Percentiles rank a stretch among this genome's conserved stretches.
phyloP scores from a whole-genome alignment of 208 protist species.

The Porcisia hertigi region DNA sequence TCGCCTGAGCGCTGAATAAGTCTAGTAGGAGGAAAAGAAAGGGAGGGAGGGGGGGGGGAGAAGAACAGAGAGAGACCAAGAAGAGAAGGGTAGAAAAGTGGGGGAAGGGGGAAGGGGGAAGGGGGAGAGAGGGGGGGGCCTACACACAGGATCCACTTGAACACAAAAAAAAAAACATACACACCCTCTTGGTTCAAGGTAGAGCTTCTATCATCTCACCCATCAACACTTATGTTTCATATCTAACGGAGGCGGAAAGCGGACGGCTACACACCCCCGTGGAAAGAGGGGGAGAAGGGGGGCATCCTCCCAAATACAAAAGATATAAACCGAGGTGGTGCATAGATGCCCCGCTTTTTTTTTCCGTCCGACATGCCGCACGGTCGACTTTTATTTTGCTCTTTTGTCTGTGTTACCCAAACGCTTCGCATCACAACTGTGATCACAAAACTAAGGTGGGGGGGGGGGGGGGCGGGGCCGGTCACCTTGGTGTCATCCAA shows the following conservation, averaged over 20 bases:
- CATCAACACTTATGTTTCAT: neutral
- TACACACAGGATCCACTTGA: neutral
- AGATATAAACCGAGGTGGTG: neutral
- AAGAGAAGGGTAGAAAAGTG: neutral
- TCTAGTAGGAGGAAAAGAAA: neutral
- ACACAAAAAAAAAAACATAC: neutral
- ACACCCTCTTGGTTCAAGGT: neutral
- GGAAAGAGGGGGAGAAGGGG: no score
- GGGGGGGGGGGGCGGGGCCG: neutral
- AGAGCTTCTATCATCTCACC: neutral
- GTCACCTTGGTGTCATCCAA: neutral
- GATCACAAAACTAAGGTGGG: neutral
- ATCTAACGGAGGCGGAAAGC: neutral
- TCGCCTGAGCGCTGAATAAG: no score
- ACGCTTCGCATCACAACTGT: neutral
- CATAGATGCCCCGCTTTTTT: neutral
- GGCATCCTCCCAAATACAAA: neutral
- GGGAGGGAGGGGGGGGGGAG: no score
- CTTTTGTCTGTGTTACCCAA: neutral
- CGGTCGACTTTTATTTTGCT: neutral
- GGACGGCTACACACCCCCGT: no score
- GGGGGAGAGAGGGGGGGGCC: neutral
- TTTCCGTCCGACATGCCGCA: neutral
- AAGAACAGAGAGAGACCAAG: neutral
- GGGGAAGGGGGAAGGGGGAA: neutral